These are phyloP conservation scores for Sporisorium reilianum DNA, from an alignment of 1,284 basidiomycete genomes.

Conservation along the genomic window DNA sequence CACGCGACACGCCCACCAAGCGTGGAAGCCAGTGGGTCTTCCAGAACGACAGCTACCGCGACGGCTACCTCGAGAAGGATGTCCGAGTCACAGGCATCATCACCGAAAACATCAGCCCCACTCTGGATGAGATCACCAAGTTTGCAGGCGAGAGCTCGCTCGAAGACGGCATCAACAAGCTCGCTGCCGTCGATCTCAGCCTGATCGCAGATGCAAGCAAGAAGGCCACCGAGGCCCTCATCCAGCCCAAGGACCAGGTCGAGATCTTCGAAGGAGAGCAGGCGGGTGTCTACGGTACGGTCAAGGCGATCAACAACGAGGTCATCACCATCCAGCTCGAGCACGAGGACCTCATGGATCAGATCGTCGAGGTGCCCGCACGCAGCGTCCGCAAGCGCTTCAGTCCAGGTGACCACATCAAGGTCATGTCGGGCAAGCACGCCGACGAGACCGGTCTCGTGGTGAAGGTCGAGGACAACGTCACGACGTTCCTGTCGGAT, in stretches of 20 bases:
- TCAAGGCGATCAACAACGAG: conserved; percentile 88
- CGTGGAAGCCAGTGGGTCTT: conserved; percentile 73
- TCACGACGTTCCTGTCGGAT: conserved; percentile 97
- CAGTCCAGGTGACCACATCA: conserved; percentile 97
- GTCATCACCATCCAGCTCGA: conserved; percentile 82
- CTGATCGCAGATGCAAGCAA: conserved; percentile 88
- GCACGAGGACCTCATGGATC: conserved; percentile 84
- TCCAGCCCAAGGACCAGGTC: conserved; percentile 97
- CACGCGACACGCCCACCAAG: conserved; percentile 75
- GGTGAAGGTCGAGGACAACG: conserved; percentile 82
- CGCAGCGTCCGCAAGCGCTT: conserved; percentile 92
- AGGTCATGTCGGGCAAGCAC: conserved; percentile 95
- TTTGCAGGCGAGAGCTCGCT: conserved; percentile 76
- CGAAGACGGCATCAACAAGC: conserved; percentile 54
- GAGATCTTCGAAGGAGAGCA: conserved; percentile 98
- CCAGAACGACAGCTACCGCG: conserved; percentile 90
- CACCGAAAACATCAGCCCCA: conserved; percentile 91
- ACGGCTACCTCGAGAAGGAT: conserved; percentile 97
- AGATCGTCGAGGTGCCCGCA: conserved; percentile 84
- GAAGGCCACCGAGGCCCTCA: conserved; percentile 84
- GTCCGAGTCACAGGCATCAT: conserved; percentile 84
- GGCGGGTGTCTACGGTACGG: conserved; percentile 88
- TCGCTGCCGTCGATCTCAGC: conserved; percentile 77
- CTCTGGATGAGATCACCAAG: conserved; percentile 92
- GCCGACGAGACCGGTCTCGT: conserved; percentile 95